A percentile compares a stretch with the other conserved stretches of the same genome.
phyloP scores from a whole-genome alignment of 805 yeast species.

The Lipomyces kockii region DNA sequence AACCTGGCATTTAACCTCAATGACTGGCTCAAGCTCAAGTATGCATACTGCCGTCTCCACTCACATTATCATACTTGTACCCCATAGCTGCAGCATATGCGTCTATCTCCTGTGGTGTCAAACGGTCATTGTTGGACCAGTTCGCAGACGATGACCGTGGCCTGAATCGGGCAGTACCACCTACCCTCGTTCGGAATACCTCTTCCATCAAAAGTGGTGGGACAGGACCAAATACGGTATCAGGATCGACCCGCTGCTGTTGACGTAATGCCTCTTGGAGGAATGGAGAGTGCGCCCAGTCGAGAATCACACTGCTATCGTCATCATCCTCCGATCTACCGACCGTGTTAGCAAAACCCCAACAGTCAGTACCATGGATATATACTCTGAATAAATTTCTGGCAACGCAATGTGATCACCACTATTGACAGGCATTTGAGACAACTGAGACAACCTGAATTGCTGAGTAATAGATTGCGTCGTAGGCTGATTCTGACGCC shows the following conservation, averaged over 20 bases:
- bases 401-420: conserved; percentile 41
- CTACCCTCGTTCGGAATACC: conserved; percentile 54
- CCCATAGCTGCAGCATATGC: conserved; percentile 57
- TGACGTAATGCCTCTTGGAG: conserved; percentile 53
- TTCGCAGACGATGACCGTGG: conserved; percentile 60
- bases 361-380: not conserved
- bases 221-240: conserved; percentile 72
- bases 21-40: not conserved
- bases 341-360: conserved; percentile 4
- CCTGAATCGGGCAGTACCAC: conserved; percentile 53
- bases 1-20: not conserved
- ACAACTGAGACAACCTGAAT: conserved; percentile 24
- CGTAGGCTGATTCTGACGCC: conserved; percentile 13
- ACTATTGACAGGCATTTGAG: conserved; percentile 23
- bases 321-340: conserved; percentile 59
- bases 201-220: conserved; percentile 72
- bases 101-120: conserved; percentile 54
- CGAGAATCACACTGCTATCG: conserved; percentile 53
- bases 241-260: conserved; percentile 64
- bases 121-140: conserved; percentile 55
- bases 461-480: conserved; percentile 6
- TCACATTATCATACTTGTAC: conserved; percentile 37
- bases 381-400: conserved; percentile 43
- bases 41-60: conserved; percentile 1
- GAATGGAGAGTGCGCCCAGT: conserved; percentile 69